Conservation (phyloP, 2,329 filamentous ascomycete genomes). For the Neofusicoccum sp. region DNA sequence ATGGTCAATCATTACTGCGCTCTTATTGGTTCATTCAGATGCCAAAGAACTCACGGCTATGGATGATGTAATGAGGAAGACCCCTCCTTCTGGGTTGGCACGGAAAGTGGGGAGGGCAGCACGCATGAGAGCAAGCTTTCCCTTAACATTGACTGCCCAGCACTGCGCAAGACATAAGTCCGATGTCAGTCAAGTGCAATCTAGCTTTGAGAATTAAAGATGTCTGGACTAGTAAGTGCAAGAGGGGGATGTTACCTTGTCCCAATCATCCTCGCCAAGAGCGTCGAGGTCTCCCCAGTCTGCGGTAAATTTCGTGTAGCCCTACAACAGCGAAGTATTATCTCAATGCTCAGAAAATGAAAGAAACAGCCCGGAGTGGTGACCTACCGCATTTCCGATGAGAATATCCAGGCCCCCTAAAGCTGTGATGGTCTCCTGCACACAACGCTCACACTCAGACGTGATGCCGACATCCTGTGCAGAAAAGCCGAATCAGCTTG, state of each 20-base stretch:
- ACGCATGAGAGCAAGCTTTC: constrained; percentile 54
- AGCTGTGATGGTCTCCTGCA: constrained; percentile 60
- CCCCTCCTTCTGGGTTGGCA: constrained; percentile 63
- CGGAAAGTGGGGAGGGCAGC: constrained; percentile 62
- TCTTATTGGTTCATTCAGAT: background rate
- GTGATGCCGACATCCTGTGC: constrained; percentile 62
- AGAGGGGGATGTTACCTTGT: constrained; percentile 49
- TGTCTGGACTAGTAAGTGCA: background rate
- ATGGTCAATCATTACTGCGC: background rate
- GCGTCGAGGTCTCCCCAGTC: constrained; percentile 61
- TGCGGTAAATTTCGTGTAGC: constrained; percentile 62
- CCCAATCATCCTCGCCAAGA: constrained; percentile 64
- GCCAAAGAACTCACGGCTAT: constrained; percentile 53
- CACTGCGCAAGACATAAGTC: constrained; percentile 46
- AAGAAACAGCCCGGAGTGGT: background rate
- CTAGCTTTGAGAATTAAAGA: background rate
- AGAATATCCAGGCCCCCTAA: constrained; percentile 75
- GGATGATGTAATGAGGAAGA: constrained; percentile 65
- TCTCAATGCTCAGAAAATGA: background rate
- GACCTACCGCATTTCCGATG: constrained; percentile 70
- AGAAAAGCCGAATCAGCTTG: background rate
- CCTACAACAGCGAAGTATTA: constrained; percentile 41
- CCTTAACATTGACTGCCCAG: constrained; percentile 64
- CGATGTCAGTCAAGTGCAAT: constrained; percentile 25
- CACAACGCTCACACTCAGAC: constrained; percentile 60